These are phyloP conservation scores for Zelonia costaricensis DNA, from an alignment of 208 protist species.

Conservation along the genomic window DNA sequence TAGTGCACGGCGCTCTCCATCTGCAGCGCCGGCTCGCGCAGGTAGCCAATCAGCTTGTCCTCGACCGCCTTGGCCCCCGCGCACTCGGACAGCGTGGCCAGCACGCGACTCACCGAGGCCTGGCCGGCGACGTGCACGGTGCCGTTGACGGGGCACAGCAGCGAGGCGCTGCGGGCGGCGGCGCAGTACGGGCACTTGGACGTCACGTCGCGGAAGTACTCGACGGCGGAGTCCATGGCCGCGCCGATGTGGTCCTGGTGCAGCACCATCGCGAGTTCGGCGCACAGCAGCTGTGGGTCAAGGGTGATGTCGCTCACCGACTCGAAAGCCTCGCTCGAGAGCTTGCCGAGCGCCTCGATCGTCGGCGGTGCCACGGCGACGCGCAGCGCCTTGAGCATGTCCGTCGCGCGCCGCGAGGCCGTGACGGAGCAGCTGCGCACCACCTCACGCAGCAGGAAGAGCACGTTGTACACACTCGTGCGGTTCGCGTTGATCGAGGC, in stretches of 20 bases:
- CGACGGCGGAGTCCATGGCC: slow-evolving; percentile 76
- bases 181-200: slow-evolving; percentile 80
- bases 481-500: slow-evolving; percentile 51
- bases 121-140: slow-evolving; percentile 82
- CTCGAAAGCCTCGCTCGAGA: slow-evolving; percentile 79
- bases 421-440: slow-evolving; percentile 86
- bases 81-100: slow-evolving; percentile 85
- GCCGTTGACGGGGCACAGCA: slow-evolving; percentile 76
- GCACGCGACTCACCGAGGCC: slow-evolving; percentile 65
- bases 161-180: slow-evolving; percentile 49
- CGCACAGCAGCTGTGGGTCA: slow-evolving; percentile 87
- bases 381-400: slow-evolving; percentile 84
- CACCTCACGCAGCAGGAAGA: slow-evolving; percentile 84
- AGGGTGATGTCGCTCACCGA: slow-evolving; percentile 49
- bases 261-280: slow-evolving; percentile 91
- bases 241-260: slow-evolving; percentile 83
- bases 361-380: slow-evolving; percentile 78
- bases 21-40: slow-evolving; percentile 76
- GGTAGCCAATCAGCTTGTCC: slow-evolving; percentile 66
- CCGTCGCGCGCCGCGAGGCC: slow-evolving; percentile 63
- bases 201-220: slow-evolving; percentile 79
- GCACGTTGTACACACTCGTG: slow-evolving; percentile 89
- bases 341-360: slow-evolving; percentile 86
- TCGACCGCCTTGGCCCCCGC: slow-evolving; percentile 71
- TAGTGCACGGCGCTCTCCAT: slow-evolving; percentile 85